Base-by-base conservation (phyloP, 2,329 filamentous ascomycete genomes). In the Graphiopsis chlorocephala region DNA sequence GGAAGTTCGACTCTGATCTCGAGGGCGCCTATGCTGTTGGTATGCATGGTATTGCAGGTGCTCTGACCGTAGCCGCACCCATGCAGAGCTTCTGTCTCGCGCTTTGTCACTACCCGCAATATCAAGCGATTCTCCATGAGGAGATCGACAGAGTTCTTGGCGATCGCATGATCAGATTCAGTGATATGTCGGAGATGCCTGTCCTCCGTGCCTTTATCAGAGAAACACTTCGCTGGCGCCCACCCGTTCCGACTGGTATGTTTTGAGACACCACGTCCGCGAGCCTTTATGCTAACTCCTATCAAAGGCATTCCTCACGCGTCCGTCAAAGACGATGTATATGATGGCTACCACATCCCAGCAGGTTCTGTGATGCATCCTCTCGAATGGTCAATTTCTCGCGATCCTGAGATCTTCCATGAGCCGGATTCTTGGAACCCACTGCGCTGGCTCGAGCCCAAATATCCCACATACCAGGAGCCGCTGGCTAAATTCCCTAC, bases 161-260 rank as follows among this genome's bases (percentile, higher is more conserved):
- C 17, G 79, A 84, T 65, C 78, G 82, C 23, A 78, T 86, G 76
- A 85, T 85, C 0, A 81, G 75, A 15, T 79, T 83, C 35, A 75
- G 77, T 8, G 83, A 87, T 69, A 82, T 81, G 68, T 74, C 81
- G 2, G 73, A 80, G 17, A 74, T 87, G 23, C 85, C 85, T 0
- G 84, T 78, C 0, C 79, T 86, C 11, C 77, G 84, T 17, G 85
- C 85, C 1, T 83, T 83, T 48, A 74, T 87, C 28, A 86, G 87
- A 73, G 85, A 88, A 74, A 84, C 83, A 15, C 72, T 86, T n/a
- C 77, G 85, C 52, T 87, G 85, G 85, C 78, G 84, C 60, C 85
- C 84, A 4, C 81, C 83, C 38, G 83, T 85, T 4, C 83, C 84
- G 8, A 68, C 67, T 53, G 47, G 74, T 62, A 31, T 52, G 42